Conservation (phyloP, 116 monocot genomes). For the Papilionanthe hybrid region DNA sequence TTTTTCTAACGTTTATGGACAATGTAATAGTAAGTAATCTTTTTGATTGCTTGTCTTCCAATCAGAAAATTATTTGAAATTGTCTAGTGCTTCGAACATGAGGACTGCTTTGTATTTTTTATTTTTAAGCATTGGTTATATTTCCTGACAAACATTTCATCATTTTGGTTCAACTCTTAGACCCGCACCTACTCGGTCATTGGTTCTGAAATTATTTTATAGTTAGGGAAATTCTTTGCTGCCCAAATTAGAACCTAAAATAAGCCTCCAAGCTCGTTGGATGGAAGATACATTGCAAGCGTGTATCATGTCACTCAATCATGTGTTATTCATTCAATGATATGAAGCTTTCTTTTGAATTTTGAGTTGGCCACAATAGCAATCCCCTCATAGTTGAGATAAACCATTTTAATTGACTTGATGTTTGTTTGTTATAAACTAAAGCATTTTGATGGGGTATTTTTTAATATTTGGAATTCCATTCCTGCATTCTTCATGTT, state of each 20-base stretch:
- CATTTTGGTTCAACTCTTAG: neutral
- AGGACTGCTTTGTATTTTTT: neutral
- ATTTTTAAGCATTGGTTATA: neutral
- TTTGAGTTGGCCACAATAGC: neutral
- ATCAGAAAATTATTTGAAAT: neutral
- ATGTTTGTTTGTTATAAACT: neutral
- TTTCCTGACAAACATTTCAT: neutral
- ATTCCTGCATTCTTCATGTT: neutral
- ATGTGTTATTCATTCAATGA: neutral
- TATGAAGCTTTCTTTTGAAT: neutral
- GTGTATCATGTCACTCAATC: neutral
- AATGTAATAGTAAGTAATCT: neutral
- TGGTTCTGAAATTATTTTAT: neutral
- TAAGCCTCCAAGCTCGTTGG: neutral
- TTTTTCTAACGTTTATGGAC: neutral
- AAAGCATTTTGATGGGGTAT: neutral
- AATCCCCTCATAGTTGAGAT: neutral
- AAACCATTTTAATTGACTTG: neutral
- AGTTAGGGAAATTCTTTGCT: neutral
- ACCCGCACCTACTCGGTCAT: neutral
- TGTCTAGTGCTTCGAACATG: neutral
- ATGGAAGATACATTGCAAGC: neutral
- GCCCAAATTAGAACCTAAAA: neutral
- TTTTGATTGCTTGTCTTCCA: neutral
- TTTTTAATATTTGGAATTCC: neutral